phyloP scores from a whole-genome alignment of 441 rosid species.

The Gossypium schwendimanii region DNA sequence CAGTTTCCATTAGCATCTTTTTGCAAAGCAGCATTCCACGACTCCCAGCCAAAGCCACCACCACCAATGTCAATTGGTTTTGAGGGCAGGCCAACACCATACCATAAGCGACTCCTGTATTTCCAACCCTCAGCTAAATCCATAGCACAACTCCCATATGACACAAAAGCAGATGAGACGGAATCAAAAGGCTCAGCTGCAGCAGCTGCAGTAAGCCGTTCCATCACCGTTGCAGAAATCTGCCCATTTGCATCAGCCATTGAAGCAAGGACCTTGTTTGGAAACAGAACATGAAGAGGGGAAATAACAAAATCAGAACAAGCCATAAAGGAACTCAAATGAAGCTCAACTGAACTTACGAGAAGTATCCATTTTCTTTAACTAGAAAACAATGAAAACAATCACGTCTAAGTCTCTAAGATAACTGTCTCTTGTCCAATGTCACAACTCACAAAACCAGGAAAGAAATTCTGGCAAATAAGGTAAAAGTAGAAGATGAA shows the following conservation, averaged over 20 bases:
- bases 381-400: background rate
- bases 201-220: slow-evolving; percentile 92
- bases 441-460: background rate
- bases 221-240: slow-evolving; percentile 88
- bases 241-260: slow-evolving; percentile 99
- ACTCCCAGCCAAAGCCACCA: slow-evolving; percentile 91
- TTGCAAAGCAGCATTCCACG: slow-evolving; percentile 84
- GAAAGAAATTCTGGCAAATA: background rate
- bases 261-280: slow-evolving; percentile 81
- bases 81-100: slow-evolving; percentile 84
- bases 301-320: slow-evolving; percentile 11
- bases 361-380: background rate
- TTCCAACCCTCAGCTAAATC: slow-evolving; percentile 99
- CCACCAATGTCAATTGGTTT: slow-evolving; percentile 66
- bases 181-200: slow-evolving; percentile 99
- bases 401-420: background rate
- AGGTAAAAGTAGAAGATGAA: background rate
- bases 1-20: slow-evolving; percentile 92
- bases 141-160: slow-evolving; percentile 91
- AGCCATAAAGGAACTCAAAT: background rate
- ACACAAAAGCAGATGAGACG: slow-evolving; percentile 96
- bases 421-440: background rate
- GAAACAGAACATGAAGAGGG: slow-evolving; percentile 7
- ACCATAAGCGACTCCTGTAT: slow-evolving; percentile 95
- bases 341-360: background rate